These are phyloP conservation scores for Fraxinus sp. DNA, from an alignment of 305 asterid genomes.

Conservation along the genomic window DNA sequence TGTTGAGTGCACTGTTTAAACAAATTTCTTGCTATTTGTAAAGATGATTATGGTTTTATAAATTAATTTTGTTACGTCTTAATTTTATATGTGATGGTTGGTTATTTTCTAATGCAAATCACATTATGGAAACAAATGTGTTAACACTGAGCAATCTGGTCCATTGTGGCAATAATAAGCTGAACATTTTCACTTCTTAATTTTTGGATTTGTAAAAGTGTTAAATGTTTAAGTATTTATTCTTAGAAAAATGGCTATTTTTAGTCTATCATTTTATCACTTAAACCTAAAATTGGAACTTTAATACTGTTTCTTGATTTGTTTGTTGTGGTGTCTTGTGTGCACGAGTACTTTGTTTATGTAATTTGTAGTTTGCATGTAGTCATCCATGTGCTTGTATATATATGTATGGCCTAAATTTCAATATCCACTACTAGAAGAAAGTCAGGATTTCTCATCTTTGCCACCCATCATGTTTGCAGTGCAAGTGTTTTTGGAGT, in stretches of 20 bases:
- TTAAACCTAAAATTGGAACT: not conserved
- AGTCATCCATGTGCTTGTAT: not conserved
- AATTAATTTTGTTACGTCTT: not conserved
- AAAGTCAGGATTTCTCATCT: not conserved
- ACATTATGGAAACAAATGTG: not conserved
- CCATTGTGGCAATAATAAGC: not conserved
- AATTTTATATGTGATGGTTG: not conserved
- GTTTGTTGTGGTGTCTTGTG: not conserved
- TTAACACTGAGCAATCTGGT: not conserved
- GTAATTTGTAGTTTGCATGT: not conserved
- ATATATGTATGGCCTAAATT: not conserved
- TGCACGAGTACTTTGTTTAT: not conserved
- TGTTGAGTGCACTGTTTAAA: not conserved
- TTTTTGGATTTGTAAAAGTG: not conserved
- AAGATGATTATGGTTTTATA: not conserved
- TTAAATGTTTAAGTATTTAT: not conserved
- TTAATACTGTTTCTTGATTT: not conserved
- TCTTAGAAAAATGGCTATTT: not conserved
- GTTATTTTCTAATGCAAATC: not conserved
- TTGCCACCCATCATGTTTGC: conserved; percentile 14
- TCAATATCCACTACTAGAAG: not conserved
- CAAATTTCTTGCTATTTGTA: not conserved
- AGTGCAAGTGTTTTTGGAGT: conserved; percentile 84
- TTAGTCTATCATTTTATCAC: not conserved
- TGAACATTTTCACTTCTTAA: not conserved